phyloP scores from a whole-genome alignment of 2,329 filamentous ascomycete species.

The Colletotrichum sp. region DNA sequence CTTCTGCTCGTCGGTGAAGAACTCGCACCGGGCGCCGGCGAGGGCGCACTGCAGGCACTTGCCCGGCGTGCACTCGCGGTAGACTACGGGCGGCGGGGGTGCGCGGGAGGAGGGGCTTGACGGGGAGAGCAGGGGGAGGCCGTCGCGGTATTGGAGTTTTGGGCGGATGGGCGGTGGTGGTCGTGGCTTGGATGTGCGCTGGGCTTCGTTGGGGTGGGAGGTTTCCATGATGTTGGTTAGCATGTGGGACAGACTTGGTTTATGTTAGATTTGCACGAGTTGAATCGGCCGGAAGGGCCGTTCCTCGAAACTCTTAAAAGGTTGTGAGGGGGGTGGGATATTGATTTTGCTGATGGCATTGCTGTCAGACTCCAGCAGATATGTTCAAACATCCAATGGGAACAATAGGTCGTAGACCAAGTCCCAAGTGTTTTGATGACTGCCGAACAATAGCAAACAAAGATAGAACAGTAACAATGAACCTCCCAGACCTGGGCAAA shows the following conservation, averaged over 20 bases:
- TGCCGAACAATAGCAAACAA: background rate
- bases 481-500: background rate
- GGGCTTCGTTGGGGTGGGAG: background rate
- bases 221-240: background rate
- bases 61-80: background rate
- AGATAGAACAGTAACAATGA: background rate
- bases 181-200: background rate
- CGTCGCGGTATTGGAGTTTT: background rate
- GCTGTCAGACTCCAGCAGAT: background rate
- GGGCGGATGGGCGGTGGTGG: background rate
- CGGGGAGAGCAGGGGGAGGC: background rate
- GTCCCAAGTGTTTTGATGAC: background rate
- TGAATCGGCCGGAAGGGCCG: background rate
- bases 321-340: background rate
- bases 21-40: background rate
- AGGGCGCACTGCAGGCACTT: constrained; percentile 1
- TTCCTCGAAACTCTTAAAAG: background rate
- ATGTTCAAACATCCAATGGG: background rate
- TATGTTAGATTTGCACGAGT: background rate
- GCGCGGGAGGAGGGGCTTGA: background rate
- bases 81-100: background rate
- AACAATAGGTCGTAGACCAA: background rate
- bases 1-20: background rate
- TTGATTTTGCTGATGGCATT: background rate
- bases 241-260: background rate